A percentile compares a stretch with the other conserved stretches of the same genome.
phyloP scores from a whole-genome alignment of 352 stramenopile species.

The Phytophthora melonis region DNA sequence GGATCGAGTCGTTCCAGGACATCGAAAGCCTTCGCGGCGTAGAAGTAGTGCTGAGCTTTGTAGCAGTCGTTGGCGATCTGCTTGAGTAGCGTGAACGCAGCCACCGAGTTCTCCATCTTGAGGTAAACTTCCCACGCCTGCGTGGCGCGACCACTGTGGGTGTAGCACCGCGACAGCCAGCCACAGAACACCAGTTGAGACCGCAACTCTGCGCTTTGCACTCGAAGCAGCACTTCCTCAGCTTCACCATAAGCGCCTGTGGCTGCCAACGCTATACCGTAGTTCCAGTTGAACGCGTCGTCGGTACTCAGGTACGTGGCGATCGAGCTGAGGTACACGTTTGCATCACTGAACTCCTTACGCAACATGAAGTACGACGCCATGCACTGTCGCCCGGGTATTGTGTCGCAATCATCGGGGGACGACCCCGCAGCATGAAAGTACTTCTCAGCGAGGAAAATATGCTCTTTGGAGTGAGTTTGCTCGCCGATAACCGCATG shows the following conservation, averaged over 20 bases:
- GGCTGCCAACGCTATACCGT: conserved; percentile 67
- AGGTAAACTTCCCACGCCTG: conserved; percentile 78
- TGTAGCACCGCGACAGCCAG: conserved; percentile 72
- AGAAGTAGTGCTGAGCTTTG: conserved; percentile 62
- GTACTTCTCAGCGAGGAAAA: conserved; percentile 79
- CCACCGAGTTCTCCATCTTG: conserved; percentile 53
- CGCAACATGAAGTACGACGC: conserved; percentile 74
- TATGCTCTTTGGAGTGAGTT: conserved; percentile 66
- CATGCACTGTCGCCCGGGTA: conserved; percentile 76
- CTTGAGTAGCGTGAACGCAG: conserved; percentile 64
- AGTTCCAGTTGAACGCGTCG: conserved; percentile 88
- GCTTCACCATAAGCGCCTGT: conserved; percentile 56
- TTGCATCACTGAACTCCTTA: conserved; percentile 69
- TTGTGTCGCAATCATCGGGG: conserved; percentile 63
- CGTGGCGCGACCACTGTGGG: conserved; percentile 37
- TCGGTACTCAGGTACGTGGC: conserved; percentile 55
- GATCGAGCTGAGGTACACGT: conserved; percentile 80
- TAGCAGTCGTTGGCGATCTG: conserved; percentile 82
- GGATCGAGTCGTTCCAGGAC: conserved; percentile 77
- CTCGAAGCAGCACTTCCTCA: conserved; percentile 62
- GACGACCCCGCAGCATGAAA: conserved; percentile 66
- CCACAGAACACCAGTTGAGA: conserved; percentile 52
- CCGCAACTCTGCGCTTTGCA: conserved; percentile 44
- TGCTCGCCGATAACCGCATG: conserved; percentile 71
- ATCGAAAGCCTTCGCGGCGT: conserved; percentile 76